Evolutionary conservation across 2,329 filamentous ascomycete species (phyloP), one percentile per base, ranked within the genome.

Genomic region (Teratosphaeriaceae sp.): DNA sequence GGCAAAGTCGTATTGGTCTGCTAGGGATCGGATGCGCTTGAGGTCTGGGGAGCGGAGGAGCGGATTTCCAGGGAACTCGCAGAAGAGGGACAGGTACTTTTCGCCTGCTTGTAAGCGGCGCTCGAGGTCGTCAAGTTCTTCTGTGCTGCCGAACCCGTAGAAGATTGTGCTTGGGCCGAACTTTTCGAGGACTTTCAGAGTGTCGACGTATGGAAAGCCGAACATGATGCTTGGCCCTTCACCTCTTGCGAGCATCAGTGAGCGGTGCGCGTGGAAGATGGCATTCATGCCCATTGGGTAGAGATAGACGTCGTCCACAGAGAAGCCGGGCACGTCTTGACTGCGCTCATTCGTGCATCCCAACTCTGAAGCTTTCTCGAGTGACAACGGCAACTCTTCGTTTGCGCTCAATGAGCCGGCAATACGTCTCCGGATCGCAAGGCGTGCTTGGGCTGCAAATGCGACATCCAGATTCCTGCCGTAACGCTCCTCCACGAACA

Each of bases 141-240:
- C 75, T 2, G 79, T 69, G 2, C 84, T 85, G 1, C 84, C 87
- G 55, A 84, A 78, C 2, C 90, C 90, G 64, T 94, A 96, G 61
- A 97, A 97, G 2, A 84, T 63, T 46, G 84, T 89, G 1, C 90
- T 90, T 0, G 88, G 85, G 0, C 90, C 92, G 63, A 94, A 97
- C 63, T 97, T 98, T 62, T 97, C 74, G 4, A 97, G 71, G 38
- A 96, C 87, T 63, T 98, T 98, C 42, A 97, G 75, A 0, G 92
- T 96, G 65, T 98, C 92, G 40, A 96, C 87, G 56, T 98, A 98
- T 0, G 92, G 88, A 55, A 98, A 98, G n/a, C 92, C 92, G 58
- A 88, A 96, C 58, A 84, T 89, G 59, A 98, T 80, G 63, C 88
- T 94, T 65, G 86, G 85, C 46, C 78, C 60, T 6, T 73, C 68